phyloP scores from a whole-genome alignment of 352 stramenopile genomes.

The Peronosclerospora sorghi region DNA sequence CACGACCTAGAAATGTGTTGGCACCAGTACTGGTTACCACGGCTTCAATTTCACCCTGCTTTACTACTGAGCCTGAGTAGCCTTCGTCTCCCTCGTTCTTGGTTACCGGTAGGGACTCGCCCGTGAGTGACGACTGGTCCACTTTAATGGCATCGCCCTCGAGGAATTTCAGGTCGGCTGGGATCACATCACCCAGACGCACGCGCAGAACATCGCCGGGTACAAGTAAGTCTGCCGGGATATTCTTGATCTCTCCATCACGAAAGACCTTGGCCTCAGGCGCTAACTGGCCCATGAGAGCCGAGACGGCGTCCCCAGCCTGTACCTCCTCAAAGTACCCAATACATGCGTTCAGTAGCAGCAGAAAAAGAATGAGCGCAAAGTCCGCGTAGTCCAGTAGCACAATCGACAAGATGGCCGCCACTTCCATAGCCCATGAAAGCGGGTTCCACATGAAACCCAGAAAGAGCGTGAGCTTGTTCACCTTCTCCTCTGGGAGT shows the following conservation, averaged over 20 bases:
- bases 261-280: constrained; percentile 78
- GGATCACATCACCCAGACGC: constrained; percentile 86
- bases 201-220: constrained; percentile 65
- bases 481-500: constrained; percentile 64
- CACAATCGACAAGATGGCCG: constrained; percentile 60
- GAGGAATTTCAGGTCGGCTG: constrained; percentile 84
- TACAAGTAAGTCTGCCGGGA: constrained; percentile 52
- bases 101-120: constrained; percentile 89
- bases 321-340: constrained; percentile 79
- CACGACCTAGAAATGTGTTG: constrained; percentile 87
- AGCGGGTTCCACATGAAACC: constrained; percentile 79
- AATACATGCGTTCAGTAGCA: constrained; percentile 66
- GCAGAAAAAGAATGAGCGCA: constrained; percentile 51
- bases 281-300: constrained; percentile 82
- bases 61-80: constrained; percentile 79
- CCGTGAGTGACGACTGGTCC: constrained; percentile 88
- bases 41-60: constrained; percentile 86
- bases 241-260: constrained; percentile 65
- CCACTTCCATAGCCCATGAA: constrained; percentile 74
- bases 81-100: constrained; percentile 67
- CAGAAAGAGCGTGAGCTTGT: constrained; percentile 71
- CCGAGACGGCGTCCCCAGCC: constrained; percentile 78
- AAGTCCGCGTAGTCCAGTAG: constrained; percentile 74
- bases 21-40: constrained; percentile 81
- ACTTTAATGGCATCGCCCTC: constrained; percentile 76